Conservation (phyloP, 1,284 basidiomycete genomes). For the Cryptococcus floricola region DNA sequence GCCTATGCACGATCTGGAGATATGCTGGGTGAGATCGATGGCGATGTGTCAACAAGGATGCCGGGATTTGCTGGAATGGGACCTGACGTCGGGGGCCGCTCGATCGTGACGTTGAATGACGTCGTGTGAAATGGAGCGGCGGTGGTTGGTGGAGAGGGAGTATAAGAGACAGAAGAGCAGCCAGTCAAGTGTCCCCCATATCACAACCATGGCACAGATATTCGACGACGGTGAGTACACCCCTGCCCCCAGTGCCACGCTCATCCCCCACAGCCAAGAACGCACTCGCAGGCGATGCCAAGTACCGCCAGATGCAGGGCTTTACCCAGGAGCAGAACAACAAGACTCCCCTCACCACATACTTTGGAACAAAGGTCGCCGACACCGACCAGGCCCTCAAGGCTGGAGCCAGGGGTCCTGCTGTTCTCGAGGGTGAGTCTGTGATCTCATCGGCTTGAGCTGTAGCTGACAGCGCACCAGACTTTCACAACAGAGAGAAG, state of each 20-base stretch:
- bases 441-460: not conserved
- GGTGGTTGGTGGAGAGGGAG: not conserved
- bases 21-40: too few relatives aligned
- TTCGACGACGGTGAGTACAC: not conserved
- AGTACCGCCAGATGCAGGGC: constrained; percentile 36
- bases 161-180: too few relatives aligned
- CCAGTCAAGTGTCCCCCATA: not conserved
- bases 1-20: too few relatives aligned
- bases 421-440: constrained; percentile 33
- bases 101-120: not conserved
- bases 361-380: constrained; percentile 42
- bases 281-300: constrained; percentile 37
- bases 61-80: too few relatives aligned
- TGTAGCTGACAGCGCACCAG: constrained; percentile 6
- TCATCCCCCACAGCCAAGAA: constrained; percentile 20
- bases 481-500: constrained; percentile 51
- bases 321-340: constrained; percentile 27
- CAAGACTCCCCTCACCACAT: constrained; percentile 36
- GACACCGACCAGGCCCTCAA: constrained; percentile 44
- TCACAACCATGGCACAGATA: not conserved
- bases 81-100: not conserved
- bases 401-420: constrained; percentile 45
- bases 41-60: too few relatives aligned
- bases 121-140: not conserved
- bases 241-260: not conserved